Base-by-base conservation (phyloP, 2,329 filamentous ascomycete species). In the Aspergillus eucalypticola region DNA sequence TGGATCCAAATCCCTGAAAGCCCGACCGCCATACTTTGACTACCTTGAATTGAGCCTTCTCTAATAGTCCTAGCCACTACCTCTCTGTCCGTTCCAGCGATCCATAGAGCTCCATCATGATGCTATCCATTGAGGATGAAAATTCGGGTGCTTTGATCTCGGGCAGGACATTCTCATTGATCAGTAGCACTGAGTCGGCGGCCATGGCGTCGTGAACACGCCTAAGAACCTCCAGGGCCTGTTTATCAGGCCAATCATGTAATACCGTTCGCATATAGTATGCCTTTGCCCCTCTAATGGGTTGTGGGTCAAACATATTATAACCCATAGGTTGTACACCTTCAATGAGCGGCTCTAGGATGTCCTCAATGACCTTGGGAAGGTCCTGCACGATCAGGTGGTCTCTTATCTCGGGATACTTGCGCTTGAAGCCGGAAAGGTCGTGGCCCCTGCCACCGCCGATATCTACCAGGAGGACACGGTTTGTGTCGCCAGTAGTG, bases 381-480 rank as follows among this genome's bases (percentile, higher is more conserved):
- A 74, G 68, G 56, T 78, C 77, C 56, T 78, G 74, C 17, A 78
- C 63, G 1, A 78, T 66, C 1, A 78, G 66, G 7, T 69, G 63
- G 1, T 69, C 63, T 3, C 66, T 67, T 3, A 72, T 42, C 0
- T 69, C 61, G 0, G 76, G 75, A 29, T 71, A 69, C 3, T 53
- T 56, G 10, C 66, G 56, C 8, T 69, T 63, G n/a, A 79, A 66
- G 5, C 56, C 64, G 1, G 59, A 60, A 17, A 75, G 38, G 56
- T 78, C 75, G 17, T 75, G 64, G 8, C 75, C 77, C 13, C 66
- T 65, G 53, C 72, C 72, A 8, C 76, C 77, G 6, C 75, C 76
- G n/a, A 79, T 64, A 52, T 79, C 76, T 21, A 79, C 72, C 7
- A 79, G 58, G 4, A 66, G 29, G 3, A 42, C 53, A 11, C 54